These are phyloP conservation scores for Wickerhamiella hasegawae DNA, from an alignment of 805 yeast species.

Conservation along the genomic window DNA sequence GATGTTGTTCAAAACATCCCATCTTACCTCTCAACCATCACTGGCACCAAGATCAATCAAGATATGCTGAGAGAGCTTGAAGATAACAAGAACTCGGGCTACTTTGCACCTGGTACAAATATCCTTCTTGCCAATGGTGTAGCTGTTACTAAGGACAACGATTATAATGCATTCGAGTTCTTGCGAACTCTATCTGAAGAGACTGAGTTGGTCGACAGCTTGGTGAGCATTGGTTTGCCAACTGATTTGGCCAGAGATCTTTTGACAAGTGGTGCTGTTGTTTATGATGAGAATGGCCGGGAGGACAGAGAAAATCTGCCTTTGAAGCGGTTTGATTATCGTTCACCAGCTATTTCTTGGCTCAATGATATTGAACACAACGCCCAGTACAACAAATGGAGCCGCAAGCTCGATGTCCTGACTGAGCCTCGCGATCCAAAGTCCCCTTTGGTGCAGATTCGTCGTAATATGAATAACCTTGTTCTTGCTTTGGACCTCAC, in stretches of 20 bases:
- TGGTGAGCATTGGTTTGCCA: conserved; percentile 22
- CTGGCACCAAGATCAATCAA: conserved; percentile 5
- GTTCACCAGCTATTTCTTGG: conserved; percentile 35
- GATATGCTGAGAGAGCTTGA: conserved; percentile 13
- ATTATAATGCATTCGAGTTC: conserved; percentile 19
- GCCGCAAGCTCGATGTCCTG: conserved; percentile 33
- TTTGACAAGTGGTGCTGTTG: too few species aligned
- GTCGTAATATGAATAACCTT: conserved; percentile 60
- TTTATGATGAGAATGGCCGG: too few species aligned
- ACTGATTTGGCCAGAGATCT: conserved; percentile 20
- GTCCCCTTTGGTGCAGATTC: conserved; percentile 23
- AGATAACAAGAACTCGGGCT: conserved; percentile 10
- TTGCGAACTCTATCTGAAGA: conserved; percentile 27
- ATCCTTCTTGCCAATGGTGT: conserved; percentile 55
- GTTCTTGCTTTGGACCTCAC: conserved; percentile 53
- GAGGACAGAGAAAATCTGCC: not conserved
- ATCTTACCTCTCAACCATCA: conserved; percentile 25
- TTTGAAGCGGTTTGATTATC: conserved; percentile 20
- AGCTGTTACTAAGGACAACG: conserved; percentile 28
- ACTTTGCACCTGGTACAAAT: conserved; percentile 16
- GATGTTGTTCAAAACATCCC: conserved; percentile 39
- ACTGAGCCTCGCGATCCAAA: conserved; percentile 48
- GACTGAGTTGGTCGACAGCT: conserved; percentile 15
- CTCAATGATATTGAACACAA: conserved; percentile 67
- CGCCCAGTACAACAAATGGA: conserved; percentile 31